Base-by-base conservation (phyloP, 768 basidiomycete species). In the Serendipita sp. region DNA sequence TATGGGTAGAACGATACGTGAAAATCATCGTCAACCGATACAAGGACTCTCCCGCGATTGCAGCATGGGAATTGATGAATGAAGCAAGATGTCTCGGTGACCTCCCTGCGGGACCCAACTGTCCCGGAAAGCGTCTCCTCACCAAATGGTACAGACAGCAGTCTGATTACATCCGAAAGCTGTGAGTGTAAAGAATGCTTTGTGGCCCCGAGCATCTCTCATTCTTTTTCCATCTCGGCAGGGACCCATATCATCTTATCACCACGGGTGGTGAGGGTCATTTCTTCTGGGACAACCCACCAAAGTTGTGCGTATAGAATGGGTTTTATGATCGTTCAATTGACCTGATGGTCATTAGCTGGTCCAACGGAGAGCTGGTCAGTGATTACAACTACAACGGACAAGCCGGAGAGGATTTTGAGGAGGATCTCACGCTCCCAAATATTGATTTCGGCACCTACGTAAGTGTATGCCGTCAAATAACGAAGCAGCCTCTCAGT, bases 361-460 rank as follows among this genome's bases (percentile, higher is more conserved):
- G 78, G 78, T 73, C 70, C 65, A 72, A 81, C 68, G 77, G 78
- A 2, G 70, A 72, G 3, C 75, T 78, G 10, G 72, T 76, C 60
- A 77, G 77, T 37, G 81, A 84, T 66, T 81, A 80, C 69, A 83
- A 82, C 67, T 82, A 78, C 72, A 79, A 83, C 60, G 81, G 82
- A 0, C 75, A 80, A 77, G 81, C 80, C 64, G 80, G 81, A 7
- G 81, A 83, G 70, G 81, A 82, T 68, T 83, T 83, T 65, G 78
- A 80, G 53, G 69, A 70, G 2, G 80, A 79, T 45, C 70, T 81
- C 32, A 71, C 71, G 0, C 72, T 83, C 18, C 74, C 77, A 4
- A 81, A 83, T 67, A 78, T 83, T 66, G 81, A 83, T 69, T 83
- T 83, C 68, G 80, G 76, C 7, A 78, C 76, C 24, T 83, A 83